Base-by-base conservation (phyloP, 2,329 filamentous ascomycete genomes). In the Cladosporium sp. region DNA sequence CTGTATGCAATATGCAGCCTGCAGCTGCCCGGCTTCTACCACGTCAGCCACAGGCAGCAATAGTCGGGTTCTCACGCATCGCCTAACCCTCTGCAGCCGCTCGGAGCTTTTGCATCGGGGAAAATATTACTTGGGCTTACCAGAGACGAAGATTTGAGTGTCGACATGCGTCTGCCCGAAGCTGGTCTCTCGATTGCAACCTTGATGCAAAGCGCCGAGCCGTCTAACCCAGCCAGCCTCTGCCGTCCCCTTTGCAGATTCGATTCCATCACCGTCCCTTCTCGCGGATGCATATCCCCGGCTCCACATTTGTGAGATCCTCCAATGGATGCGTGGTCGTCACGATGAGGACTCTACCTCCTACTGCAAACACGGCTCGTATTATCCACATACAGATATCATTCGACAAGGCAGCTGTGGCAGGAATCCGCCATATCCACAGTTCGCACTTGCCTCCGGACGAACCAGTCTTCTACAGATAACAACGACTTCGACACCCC, bases 1-100 rank as follows among this genome's bases (percentile, higher is more conserved):
- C 34, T 49, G 58, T 36, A 51, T 51, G 43, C 58, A 53, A 58
- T 43, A 43, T n/a, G 60, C 60, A 28, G n/a, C 34, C 39, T 32
- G 48, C 49, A 28, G 34, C 49, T n/a, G 32, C 23, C 58, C 58
- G 30, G 58, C 58, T 51, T 25, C 28, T 53, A 49, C 58, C 58
- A 61, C 58, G 58, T 61, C 58, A 61, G 58, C 58, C 21, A 51
- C 46, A 46, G 25, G 43, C 58, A 58, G 30, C 54, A 56, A 21
- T 51, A 28, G 51, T 57, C 32, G 54, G 32, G 56, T 36, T 58
- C 36, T 36, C 56, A 58, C 58, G 28, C 43, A 26, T 61, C 46
- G 46, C 58, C 28, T 51, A 36, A 14, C 58, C 58, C 5, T 48
- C 58, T 61, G 58, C 58, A 53, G 43, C 43, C 28, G 43, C 30